Evolutionary conservation across 805 yeast species (phyloP), one percentile per base, ranked within the genome.

Genomic region (Clavispora asparagi): DNA sequence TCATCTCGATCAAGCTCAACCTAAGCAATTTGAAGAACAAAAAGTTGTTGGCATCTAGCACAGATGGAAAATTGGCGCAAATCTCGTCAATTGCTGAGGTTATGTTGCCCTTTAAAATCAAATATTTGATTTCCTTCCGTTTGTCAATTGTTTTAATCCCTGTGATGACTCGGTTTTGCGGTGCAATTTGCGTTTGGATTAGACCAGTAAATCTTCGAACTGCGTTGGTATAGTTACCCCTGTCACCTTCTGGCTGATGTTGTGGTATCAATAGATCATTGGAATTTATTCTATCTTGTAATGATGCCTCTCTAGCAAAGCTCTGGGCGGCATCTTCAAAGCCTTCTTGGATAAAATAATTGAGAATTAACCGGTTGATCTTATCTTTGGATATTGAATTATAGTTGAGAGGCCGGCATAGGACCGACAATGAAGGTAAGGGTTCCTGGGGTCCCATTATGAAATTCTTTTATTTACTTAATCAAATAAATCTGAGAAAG

Each of bases 1-100:
- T 88, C 79, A 86, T 81, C 63, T 91, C 97, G 32, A 89, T 82
- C 52, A 91, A 69, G 56, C 84, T 85, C 52, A 89, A 68, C 42
- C 91, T 73, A 48, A 89, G 66, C 33, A 90, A 67, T 57, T 83
- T 79, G 67, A 88, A 89, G 62, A 88, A 88, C 25, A 88, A 66
- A 26, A 76, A 71, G 43, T 79, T 79, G 54, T 83, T 78, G 33
- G 74, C 69, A 53, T 85, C 92, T 33, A 87, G 66, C 25, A 86
- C 65, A 26, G 78, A 78, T 1, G 92, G 91, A 58, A 80, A 83
- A 38, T 74, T 60, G 43, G 77, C 73, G 54, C 81, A 81, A 40
- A 87, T 73, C 50, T 70, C 64, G 41, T 70, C 70, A 14, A 85
- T 81, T 1, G 87, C 85, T 25, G 62, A 63, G 19, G 79, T 74